These are phyloP conservation scores for Rosa persica DNA, from an alignment of 306 rosid genomes.

Conservation along the genomic window DNA sequence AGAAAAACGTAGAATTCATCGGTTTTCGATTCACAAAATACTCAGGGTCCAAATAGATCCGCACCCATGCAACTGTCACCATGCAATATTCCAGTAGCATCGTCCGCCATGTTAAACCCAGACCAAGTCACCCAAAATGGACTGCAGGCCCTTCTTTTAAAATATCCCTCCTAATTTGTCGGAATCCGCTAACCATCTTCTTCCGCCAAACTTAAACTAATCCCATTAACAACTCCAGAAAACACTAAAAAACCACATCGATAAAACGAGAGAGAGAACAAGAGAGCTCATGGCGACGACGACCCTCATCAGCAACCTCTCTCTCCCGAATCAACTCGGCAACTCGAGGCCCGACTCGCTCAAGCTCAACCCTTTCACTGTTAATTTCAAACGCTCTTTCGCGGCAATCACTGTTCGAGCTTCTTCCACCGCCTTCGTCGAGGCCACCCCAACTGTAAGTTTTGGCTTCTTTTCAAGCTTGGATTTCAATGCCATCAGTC, in stretches of 20 bases:
- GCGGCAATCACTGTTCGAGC: conserved; percentile 33
- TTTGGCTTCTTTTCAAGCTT: neutral
- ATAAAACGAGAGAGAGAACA: neutral
- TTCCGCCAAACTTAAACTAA: neutral
- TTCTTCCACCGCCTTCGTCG: conserved; percentile 40
- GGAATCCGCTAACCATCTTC: neutral
- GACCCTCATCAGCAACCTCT: conserved; percentile 19
- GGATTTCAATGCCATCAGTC: too few relatives aligned
- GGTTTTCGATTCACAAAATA: too few relatives aligned
- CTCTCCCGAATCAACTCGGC: conserved; percentile 19
- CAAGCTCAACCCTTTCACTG: conserved; percentile 19
- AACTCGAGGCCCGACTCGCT: conserved; percentile 29
- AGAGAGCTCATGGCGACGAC: conserved; percentile 39
- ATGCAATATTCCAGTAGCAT: too few relatives aligned
- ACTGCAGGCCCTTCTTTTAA: neutral
- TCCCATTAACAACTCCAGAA: neutral
- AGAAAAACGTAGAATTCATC: too few relatives aligned
- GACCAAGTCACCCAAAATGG: neutral
- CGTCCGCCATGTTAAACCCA: too few relatives aligned
- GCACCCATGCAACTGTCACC: too few relatives aligned
- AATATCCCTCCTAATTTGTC: neutral
- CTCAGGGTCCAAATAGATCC: too few relatives aligned
- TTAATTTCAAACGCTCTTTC: conserved; percentile 29
- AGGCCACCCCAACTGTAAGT: conserved; percentile 37
- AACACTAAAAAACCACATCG: neutral